Conservation (phyloP, 73 alveolate species). For the Paramecium tetraurelia region DNA sequence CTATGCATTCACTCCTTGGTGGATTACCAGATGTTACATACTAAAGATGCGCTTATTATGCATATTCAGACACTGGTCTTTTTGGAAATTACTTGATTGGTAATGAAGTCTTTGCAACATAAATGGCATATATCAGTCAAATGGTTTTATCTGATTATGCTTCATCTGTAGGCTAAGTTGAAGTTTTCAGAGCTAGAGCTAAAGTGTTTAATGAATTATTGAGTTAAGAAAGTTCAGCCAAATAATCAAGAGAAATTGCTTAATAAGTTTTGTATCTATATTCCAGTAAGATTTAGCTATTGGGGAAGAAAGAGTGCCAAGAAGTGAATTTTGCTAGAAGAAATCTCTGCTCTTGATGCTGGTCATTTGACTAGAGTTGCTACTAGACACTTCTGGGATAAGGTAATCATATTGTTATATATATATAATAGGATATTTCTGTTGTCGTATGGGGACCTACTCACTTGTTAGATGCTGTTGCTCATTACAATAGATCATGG, state of each 20-base stretch:
- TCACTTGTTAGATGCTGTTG: constrained; percentile 41
- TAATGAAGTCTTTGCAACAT: constrained; percentile 76
- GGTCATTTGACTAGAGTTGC: constrained; percentile 63
- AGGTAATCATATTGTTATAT: background rate
- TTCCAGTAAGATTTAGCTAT: background rate
- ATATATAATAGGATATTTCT: constrained; percentile 38
- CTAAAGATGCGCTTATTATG: constrained; percentile 68
- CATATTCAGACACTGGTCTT: constrained; percentile 80
- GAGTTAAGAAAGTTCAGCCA: constrained; percentile 61
- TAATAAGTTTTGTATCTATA: constrained; percentile 3
- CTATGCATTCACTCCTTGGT: constrained; percentile 76
- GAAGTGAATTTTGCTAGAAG: constrained; percentile 81
- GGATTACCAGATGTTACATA: constrained; percentile 80
- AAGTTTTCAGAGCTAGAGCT: constrained; percentile 82
- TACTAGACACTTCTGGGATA: constrained; percentile 62
- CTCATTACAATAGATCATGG: constrained; percentile 62
- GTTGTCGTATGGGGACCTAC: constrained; percentile 66
- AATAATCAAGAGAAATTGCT: constrained; percentile 59
- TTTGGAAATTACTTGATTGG: constrained; percentile 79
- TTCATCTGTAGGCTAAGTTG: constrained; percentile 67
- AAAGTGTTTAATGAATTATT: constrained; percentile 70
- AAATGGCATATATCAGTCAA: constrained; percentile 63
- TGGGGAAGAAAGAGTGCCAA: constrained; percentile 81
- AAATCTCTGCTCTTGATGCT: constrained; percentile 69
- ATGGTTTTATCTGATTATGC: constrained; percentile 60